Evolutionary conservation across 2,329 filamentous ascomycete species (phyloP).

Genomic region (Keithomyces neogunnii): DNA sequence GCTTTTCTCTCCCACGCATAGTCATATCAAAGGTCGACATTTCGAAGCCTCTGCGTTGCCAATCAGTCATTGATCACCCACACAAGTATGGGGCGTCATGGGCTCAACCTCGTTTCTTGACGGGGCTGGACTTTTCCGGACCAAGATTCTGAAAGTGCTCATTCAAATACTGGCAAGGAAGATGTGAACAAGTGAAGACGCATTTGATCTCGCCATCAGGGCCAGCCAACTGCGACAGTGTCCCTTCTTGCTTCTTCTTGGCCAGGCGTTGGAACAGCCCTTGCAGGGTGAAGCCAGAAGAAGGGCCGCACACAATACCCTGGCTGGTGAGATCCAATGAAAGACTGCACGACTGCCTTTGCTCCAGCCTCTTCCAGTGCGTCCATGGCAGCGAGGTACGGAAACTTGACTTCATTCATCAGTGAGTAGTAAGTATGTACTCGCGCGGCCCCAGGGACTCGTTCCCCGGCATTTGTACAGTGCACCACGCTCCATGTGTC

Average conservation of each 20-base stretch:
- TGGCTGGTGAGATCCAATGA: constrained; percentile 48
- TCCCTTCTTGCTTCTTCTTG: constrained; percentile 36
- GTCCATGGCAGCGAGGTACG: constrained; percentile 47
- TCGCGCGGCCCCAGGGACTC: constrained; percentile 48
- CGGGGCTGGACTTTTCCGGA: constrained; percentile 36
- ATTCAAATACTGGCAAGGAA: constrained; percentile 53
- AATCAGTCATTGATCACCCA: not conserved
- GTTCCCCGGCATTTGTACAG: constrained; percentile 47
- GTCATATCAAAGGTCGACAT: constrained; percentile 45
- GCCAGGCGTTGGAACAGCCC: constrained; percentile 41
- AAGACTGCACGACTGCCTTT: constrained; percentile 38
- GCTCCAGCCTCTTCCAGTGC: constrained; percentile 47
- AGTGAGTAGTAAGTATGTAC: constrained; percentile 40
- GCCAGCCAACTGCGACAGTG: constrained; percentile 34
- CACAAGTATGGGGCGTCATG: not conserved
- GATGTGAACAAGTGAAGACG: constrained; percentile 53
- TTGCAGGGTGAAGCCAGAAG: constrained; percentile 48
- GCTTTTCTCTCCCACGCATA: constrained; percentile 43
- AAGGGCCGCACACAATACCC: constrained; percentile 53
- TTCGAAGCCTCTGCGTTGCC: constrained; percentile 29
- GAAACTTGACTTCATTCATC: constrained; percentile 44
- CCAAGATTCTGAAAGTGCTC: constrained; percentile 50
- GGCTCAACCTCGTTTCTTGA: constrained; percentile 30
- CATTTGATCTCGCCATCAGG: constrained; percentile 39
- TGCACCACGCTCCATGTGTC: constrained; percentile 28